Conservation (phyloP, 768 basidiomycete genomes). For the Coprinellus micaceus region DNA sequence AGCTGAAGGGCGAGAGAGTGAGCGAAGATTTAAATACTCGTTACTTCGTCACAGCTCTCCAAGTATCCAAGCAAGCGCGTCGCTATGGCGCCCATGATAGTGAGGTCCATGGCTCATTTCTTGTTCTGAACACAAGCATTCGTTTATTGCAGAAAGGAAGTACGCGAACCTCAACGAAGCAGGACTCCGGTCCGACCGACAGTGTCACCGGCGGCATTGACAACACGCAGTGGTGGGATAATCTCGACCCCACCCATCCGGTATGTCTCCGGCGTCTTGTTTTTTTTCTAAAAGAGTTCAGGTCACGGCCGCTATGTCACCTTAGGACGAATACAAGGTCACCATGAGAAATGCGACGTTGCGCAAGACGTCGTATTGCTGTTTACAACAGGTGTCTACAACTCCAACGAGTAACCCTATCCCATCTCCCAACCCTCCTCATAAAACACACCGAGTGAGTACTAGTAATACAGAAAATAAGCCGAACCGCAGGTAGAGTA, state of each 20-base stretch:
- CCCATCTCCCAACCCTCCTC: background rate
- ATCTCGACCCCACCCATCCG: constrained; percentile 1
- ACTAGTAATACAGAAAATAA: constrained; percentile 1
- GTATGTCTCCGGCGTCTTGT: constrained; percentile 2
- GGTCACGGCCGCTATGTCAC: background rate
- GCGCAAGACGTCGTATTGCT: background rate
- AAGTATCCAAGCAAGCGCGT: background rate
- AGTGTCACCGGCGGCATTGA: too few relatives aligned
- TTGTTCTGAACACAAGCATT: background rate
- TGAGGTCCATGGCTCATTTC: background rate
- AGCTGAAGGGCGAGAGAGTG: background rate
- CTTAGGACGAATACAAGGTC: constrained; percentile 7
- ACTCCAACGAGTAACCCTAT: background rate
- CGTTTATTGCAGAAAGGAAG: background rate
- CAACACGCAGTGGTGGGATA: too few relatives aligned
- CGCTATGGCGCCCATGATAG: background rate
- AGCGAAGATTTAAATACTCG: background rate
- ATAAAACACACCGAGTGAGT: too few relatives aligned
- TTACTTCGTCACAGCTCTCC: background rate
- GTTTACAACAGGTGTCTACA: background rate
- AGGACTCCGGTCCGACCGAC: too few relatives aligned
- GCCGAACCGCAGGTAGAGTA: background rate
- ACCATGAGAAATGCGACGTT: background rate
- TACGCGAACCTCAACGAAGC: background rate
- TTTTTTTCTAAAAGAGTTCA: background rate